A percentile compares a stretch with the other conserved stretches of the same genome.
Evolutionary conservation across 2,329 filamentous ascomycete genomes (phyloP).

Genomic region (Fonsecaea monophora): DNA sequence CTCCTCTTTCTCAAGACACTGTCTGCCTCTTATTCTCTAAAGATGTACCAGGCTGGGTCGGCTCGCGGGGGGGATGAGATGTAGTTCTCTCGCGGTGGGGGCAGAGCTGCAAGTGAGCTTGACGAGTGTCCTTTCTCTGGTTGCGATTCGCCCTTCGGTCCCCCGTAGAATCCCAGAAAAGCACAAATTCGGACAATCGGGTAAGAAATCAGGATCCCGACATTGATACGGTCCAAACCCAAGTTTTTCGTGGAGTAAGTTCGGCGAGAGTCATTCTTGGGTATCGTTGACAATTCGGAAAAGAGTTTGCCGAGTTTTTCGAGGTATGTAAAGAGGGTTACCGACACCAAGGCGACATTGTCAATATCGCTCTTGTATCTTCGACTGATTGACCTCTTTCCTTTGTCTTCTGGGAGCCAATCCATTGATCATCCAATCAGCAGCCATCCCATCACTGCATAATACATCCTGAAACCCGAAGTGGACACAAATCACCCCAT

Average conservation of each 20-base stretch:
- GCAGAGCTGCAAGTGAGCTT: background rate
- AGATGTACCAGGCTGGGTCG: background rate
- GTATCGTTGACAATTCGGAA: background rate
- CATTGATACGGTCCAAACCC: background rate
- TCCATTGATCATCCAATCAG: background rate
- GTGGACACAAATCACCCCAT: background rate
- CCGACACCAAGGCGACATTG: background rate
- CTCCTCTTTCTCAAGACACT: background rate
- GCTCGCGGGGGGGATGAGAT: background rate
- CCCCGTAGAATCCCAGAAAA: constrained; percentile 2
- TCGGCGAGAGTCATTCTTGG: background rate
- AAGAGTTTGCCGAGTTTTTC: background rate
- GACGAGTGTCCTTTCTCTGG: background rate
- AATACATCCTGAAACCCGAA: background rate
- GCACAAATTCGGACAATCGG: background rate
- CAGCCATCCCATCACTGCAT: background rate
- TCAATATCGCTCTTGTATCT: background rate
- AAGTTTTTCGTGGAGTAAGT: background rate
- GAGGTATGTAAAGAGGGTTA: background rate
- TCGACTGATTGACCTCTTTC: background rate
- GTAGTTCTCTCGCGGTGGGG: background rate
- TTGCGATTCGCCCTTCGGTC: background rate
- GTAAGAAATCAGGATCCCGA: background rate
- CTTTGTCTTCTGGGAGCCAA: background rate
- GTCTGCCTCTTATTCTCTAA: background rate